Evolutionary conservation across 2,329 filamentous ascomycete species (phyloP).

Genomic region (Colletotrichum sp.): DNA sequence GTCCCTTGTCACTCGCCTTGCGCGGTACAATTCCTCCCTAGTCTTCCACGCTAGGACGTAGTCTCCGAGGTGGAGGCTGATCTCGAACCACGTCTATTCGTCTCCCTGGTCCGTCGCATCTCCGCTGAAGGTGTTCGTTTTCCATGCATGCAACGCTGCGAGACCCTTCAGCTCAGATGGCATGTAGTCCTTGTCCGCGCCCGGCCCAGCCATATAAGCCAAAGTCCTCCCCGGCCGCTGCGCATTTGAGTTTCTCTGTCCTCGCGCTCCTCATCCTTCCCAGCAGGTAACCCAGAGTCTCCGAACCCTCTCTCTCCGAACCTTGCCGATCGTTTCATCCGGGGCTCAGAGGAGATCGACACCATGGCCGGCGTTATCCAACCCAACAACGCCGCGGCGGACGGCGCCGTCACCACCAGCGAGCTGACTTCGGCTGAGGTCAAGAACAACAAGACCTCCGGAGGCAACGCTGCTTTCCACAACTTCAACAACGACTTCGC

Average conservation of each 20-base stretch:
- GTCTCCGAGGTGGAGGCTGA: conserved; percentile 16
- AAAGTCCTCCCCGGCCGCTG: not conserved
- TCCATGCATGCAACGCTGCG: not conserved
- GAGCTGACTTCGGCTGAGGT: not conserved
- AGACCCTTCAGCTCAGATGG: conserved; percentile 4
- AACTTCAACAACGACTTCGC: conserved; percentile 79
- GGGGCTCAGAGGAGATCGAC: not conserved
- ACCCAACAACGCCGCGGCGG: not conserved
- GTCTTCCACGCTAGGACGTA: not conserved
- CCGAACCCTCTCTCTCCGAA: not conserved
- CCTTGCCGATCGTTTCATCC: conserved; percentile 8
- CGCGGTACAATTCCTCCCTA: not conserved
- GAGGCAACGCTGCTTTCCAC: conserved; percentile 74
- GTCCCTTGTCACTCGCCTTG: conserved; percentile 1
- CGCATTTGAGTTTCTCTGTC: not conserved
- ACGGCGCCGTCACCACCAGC: not conserved
- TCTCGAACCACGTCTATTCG: conserved; percentile 10
- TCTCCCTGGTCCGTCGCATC: conserved; percentile 20
- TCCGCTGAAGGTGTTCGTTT: not conserved
- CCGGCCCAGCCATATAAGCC: conserved; percentile 3
- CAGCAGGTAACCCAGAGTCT: not conserved
- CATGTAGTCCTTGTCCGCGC: not conserved
- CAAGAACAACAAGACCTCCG: conserved; percentile 52
- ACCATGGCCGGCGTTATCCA: conserved; percentile 10
- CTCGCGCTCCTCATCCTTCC: not conserved